Percentiles rank a stretch among this genome's conserved stretches.
These are phyloP conservation scores for Xylaria multiplex DNA, from an alignment of 2,329 filamentous ascomycete genomes.

Conservation along the genomic window DNA sequence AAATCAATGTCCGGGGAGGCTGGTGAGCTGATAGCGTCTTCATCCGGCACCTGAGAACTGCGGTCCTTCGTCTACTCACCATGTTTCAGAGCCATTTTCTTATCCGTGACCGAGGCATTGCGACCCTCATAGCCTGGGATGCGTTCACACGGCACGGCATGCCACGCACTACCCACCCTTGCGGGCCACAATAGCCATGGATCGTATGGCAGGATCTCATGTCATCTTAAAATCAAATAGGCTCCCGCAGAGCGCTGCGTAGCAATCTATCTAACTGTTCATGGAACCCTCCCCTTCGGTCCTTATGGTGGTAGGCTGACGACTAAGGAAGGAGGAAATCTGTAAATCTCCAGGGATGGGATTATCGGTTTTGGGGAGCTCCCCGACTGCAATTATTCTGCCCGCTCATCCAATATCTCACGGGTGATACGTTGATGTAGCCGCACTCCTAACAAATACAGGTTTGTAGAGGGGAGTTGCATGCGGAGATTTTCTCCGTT, in stretches of 20 bases:
- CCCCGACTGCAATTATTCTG: conserved; percentile 8
- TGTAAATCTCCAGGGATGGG: background rate
- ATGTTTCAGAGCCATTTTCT: conserved; percentile 9
- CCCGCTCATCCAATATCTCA: background rate
- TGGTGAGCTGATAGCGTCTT: conserved; percentile 5
- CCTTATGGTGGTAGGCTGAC: background rate
- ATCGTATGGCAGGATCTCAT: conserved; percentile 30
- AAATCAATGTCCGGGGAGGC: background rate
- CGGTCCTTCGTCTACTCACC: background rate
- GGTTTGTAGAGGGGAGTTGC: background rate
- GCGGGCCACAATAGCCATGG: conserved; percentile 2
- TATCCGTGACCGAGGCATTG: conserved; percentile 10
- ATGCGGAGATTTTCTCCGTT: conserved; percentile 13
- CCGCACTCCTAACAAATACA: background rate
- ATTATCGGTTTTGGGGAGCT: background rate
- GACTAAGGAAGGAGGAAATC: background rate
- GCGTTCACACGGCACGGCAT: conserved; percentile 18
- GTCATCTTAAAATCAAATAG: conserved; percentile 26
- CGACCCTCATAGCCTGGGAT: conserved; percentile 10
- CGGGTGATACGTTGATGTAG: background rate
- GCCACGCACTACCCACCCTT: conserved; percentile 12
- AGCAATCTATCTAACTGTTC: conserved; percentile 22
- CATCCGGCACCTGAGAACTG: background rate
- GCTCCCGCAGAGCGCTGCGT: conserved; percentile 22
- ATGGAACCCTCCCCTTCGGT: background rate